phyloP scores from a whole-genome alignment of 2,329 filamentous ascomycete genomes.

The Fusarium sp. region DNA sequence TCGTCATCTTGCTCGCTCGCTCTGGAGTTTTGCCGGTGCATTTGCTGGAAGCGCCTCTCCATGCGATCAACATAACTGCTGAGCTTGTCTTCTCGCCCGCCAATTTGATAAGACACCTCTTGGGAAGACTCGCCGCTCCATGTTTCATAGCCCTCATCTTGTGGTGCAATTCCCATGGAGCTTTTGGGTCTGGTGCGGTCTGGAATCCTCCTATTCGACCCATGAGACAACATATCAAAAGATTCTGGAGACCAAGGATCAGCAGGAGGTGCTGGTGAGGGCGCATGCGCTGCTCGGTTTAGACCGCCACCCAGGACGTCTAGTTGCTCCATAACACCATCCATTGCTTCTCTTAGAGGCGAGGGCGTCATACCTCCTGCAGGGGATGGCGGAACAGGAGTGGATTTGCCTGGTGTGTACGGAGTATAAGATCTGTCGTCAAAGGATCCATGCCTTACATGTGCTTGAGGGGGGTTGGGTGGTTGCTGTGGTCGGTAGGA shows the following conservation, averaged over 20 bases:
- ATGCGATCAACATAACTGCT: conserved; percentile 92
- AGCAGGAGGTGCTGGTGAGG: conserved; percentile 68
- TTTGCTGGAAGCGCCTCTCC: conserved; percentile 82
- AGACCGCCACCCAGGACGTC: conserved; percentile 74
- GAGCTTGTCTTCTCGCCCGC: conserved; percentile 69
- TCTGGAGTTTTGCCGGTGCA: conserved; percentile 72
- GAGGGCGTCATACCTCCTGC: conserved; percentile 82
- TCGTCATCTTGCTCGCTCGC: conserved; percentile 56
- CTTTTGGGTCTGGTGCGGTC: conserved; percentile 69
- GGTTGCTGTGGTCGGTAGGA: conserved; percentile 51
- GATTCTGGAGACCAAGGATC: conserved; percentile 93
- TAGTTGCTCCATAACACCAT: conserved; percentile 95
- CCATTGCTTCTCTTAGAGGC: conserved; percentile 93
- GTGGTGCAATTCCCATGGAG: conserved; percentile 75
- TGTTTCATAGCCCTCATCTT: conserved; percentile 72
- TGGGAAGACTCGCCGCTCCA: conserved; percentile 67
- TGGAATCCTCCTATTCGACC: conserved; percentile 44
- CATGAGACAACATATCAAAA: conserved; percentile 69
- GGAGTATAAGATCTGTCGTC: conserved; percentile 52
- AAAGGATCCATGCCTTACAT: conserved; percentile 43
- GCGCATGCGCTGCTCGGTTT: conserved; percentile 66
- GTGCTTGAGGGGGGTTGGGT: conserved; percentile 32
- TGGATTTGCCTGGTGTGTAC: conserved; percentile 68
- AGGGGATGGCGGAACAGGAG: conserved; percentile 77
- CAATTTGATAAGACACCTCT: conserved; percentile 57